Evolutionary conservation across 2,329 filamentous ascomycete species (phyloP).

Genomic region (Penicillium fuscoglaucum): DNA sequence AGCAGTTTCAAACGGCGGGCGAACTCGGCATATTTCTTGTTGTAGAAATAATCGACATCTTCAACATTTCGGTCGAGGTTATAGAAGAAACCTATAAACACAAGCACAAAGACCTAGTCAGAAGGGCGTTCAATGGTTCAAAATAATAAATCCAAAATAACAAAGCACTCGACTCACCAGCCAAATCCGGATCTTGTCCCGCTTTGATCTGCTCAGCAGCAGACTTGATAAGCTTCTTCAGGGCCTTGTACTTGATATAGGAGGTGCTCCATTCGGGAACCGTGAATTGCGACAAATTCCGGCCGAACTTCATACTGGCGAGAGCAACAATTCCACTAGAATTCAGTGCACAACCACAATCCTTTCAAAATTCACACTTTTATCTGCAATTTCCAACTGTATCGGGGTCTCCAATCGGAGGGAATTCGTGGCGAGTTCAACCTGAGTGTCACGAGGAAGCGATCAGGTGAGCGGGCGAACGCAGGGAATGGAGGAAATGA

Average conservation of each 20-base stretch:
- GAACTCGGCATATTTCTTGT: conserved; percentile 86
- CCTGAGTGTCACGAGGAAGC: conserved; percentile 21
- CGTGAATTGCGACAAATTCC: conserved; percentile 51
- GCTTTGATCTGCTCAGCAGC: conserved; percentile 66
- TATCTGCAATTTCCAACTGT: not conserved
- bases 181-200: conserved; percentile 79
- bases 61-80: conserved; percentile 95
- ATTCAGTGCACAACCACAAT: not conserved
- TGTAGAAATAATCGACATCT: conserved; percentile 95
- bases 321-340: not conserved
- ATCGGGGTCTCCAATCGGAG: not conserved
- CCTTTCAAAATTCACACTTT: not conserved
- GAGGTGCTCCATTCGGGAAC: conserved; percentile 53
- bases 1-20: conserved; percentile 81
- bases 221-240: conserved; percentile 92
- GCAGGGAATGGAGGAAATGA: conserved; percentile 13
- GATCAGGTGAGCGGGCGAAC: conserved; percentile 29
- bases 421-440: conserved; percentile 4
- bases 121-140: conserved; percentile 17
- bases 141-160: not conserved
- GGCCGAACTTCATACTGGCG: conserved; percentile 52
- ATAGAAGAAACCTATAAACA: conserved; percentile 82
- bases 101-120: conserved; percentile 19
- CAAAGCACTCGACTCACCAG: conserved; percentile 64
- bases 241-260: conserved; percentile 54